Percentiles rank a stretch among this genome's conserved stretches.
Conservation (phyloP, 345 rosid species). For the Gossypium longicalyx region DNA sequence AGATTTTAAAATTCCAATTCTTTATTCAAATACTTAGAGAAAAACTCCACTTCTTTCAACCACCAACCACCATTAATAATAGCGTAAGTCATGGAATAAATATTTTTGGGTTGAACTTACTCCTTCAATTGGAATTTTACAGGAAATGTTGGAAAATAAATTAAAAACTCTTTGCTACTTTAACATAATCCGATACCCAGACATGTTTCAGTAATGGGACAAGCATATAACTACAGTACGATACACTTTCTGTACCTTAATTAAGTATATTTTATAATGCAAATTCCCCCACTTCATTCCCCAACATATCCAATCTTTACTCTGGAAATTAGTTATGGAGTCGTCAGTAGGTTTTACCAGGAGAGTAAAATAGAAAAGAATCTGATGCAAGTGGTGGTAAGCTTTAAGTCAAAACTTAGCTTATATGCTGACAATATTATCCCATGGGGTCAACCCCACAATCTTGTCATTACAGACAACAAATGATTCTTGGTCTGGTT, state of each 20-base stretch:
- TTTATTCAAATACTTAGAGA: no score
- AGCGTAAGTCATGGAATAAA: no score
- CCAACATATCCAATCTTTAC: conserved; percentile 16
- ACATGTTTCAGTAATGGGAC: background rate
- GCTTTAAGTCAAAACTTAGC: background rate
- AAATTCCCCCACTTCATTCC: conserved; percentile 22
- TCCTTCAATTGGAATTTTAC: background rate
- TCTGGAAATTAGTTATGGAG: conserved; percentile 12
- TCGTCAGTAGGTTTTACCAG: conserved; percentile 17
- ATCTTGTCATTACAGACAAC: background rate
- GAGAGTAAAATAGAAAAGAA: background rate
- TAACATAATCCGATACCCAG: background rate
- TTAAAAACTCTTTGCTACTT: background rate
- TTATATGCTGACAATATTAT: background rate
- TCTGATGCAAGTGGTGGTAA: background rate
- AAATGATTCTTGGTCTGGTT: conserved; percentile 2
- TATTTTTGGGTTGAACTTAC: no score
- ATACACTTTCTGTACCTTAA: conserved; percentile 23
- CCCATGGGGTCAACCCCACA: conserved; percentile 20
- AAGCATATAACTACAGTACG: conserved; percentile 10
- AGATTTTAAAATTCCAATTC: no score
- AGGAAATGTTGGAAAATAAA: background rate
- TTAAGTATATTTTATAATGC: conserved; percentile 14
- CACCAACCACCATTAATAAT: no score
- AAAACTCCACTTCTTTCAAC: no score